These are phyloP conservation scores for Clausena lansium DNA, from an alignment of 345 rosid species.

Conservation along the genomic window DNA sequence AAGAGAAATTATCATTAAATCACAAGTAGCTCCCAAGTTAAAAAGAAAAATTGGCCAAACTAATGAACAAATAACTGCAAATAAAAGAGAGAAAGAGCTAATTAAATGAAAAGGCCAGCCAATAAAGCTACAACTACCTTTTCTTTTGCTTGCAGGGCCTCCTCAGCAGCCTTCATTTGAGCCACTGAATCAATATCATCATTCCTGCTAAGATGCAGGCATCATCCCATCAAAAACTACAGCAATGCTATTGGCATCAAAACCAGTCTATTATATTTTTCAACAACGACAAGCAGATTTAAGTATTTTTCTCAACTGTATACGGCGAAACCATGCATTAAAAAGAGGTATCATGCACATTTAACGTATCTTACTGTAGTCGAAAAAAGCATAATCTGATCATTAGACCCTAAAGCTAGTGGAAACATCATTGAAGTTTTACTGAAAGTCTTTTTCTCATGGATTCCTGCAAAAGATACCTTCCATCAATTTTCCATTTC, in stretches of 20 bases:
- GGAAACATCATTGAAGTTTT: not conserved
- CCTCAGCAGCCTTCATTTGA: constrained; percentile 88
- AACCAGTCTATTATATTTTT: constrained; percentile 1
- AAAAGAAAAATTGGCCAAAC: constrained; percentile 6
- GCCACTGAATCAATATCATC: constrained; percentile 68
- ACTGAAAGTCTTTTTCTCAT: not conserved
- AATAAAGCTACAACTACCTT: constrained; percentile 43
- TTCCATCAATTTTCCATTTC: not conserved
- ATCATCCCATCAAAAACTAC: constrained; percentile 21
- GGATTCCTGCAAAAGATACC: not conserved
- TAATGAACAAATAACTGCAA: not conserved
- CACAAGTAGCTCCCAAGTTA: constrained; percentile 6
- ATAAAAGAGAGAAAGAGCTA: not conserved
- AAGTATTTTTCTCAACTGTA: not conserved
- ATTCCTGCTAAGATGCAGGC: constrained; percentile 42
- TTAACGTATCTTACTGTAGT: not conserved
- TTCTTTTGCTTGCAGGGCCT: constrained; percentile 73
- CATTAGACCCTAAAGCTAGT: not conserved
- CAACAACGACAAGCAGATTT: not conserved
- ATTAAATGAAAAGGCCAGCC: not conserved
- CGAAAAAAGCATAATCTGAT: not conserved
- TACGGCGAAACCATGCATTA: not conserved
- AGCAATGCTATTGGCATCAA: constrained; percentile 11
- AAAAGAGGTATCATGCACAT: not conserved
- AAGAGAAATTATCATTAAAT: not conserved